Base-by-base conservation (phyloP, 177 flowering plant genomes). In the Vitis hybrid region DNA sequence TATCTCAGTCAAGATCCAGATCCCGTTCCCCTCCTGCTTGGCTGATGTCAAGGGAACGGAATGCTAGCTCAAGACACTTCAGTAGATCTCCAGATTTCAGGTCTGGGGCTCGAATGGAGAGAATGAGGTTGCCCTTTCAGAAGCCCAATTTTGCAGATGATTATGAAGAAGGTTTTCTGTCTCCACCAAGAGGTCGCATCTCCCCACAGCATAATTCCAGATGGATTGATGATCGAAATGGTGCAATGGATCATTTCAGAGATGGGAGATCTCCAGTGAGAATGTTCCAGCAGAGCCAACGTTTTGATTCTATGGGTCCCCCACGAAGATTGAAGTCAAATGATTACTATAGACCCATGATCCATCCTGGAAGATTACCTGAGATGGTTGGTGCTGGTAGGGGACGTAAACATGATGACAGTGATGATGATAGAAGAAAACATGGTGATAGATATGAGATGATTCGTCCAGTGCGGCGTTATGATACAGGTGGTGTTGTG, bases 1-100 rank as follows among this genome's bases (percentile, higher is more conserved):
- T 66, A 69, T 85, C 92, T 53, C 80, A 78, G 11, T 87, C 91
- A 30, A 85, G 91, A 72, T 86, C 93, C 20, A 80, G 89, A 83
- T 79, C 81, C 67, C 88, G 84, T n/a, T 88, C 93, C 50, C 93
- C 96, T 8, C 71, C 53, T 60, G 12, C 70, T 52, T 86, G 87
- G 85, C 50, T 74, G 32, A 65, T 79, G 49, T 76, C 75, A 56
- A 78, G 85, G 69, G 84, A 84, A 18, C 74, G 86, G 27, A 74
- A 63, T 70, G 75, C 69, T 21, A 59, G 76, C 58, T 61, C 69
- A 9, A 86, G 84, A 70, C 73, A 64, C 15, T 79, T 63, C 30
- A 87, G 85, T 66, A 81, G 87, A 69, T 88, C 89, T 46, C 89
- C 88, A 8, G 79, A 83, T 66, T 83, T 89, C 69, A 83, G 90